Base-by-base conservation (phyloP, 371 early-diverging fungal genomes). In the Apophysomyces variabilis region DNA sequence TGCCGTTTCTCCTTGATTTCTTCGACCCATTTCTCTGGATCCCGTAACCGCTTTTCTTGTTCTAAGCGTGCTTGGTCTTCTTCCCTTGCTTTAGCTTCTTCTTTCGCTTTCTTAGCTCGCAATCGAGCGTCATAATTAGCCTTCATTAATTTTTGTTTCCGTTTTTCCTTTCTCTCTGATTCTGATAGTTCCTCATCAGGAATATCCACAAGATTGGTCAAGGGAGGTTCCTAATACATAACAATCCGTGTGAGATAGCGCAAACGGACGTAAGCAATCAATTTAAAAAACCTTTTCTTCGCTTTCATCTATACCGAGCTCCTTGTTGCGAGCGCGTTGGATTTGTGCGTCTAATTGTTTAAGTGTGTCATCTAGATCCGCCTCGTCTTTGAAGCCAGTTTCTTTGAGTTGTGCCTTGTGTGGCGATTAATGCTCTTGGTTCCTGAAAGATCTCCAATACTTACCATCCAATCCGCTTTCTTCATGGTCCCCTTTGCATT, bases 41-140 rank as follows among this genome's bases (percentile, higher is more conserved):
- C 85, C 5, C 77, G 75, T 26, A 77, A 50, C 57, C 95, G 79
- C 59, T 80, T 82, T 62, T 94, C 90, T 61, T 92, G 93, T 41
- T 95, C 95, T 62, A 82, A 64, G 41, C 84, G 82, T 18, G 79
- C 87, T 37, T 79, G 62, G 68, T 94, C 93, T 43, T 85, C 90
- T 76, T 89, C 85, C 46, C 72, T 72, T 14, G 73, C 75, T 36
- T 79, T 71, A 44, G 93, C 94, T 62, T 92, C 91, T 61, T 93
- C 92, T 70, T 93, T 93, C 32, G 92, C 95, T 26, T 76, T 78
- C 45, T 89, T 85, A n/a, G 87, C 87, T 11, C 93, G 80, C 72
- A 90, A 88, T 54, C 95, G 85, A 0, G 93, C 93, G 57, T 95
- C 96, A 60, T 89, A 87, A 16, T 89, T 87, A 7, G 92, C 94